These are phyloP conservation scores for Hamamelis virginiana DNA, from an alignment of 164 flowering plant genomes.

Conservation along the genomic window DNA sequence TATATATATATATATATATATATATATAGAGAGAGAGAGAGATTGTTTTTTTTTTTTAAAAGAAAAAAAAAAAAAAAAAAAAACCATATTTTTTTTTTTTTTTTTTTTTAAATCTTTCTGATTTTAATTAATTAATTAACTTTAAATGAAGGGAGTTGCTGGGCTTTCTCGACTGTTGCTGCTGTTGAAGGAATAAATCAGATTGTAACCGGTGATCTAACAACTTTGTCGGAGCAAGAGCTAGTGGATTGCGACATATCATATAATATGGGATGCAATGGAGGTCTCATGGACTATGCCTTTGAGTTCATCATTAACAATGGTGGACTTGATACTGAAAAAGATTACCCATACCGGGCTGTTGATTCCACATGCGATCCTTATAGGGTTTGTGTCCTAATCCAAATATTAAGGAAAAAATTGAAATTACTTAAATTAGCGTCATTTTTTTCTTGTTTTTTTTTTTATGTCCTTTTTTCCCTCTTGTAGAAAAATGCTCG, in stretches of 20 bases:
- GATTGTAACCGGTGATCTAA: slow-evolving; percentile 43
- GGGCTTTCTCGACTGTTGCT: slow-evolving; percentile 50
- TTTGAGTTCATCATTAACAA: slow-evolving; percentile 41
- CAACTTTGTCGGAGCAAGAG: slow-evolving; percentile 50
- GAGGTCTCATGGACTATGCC: slow-evolving; percentile 49
- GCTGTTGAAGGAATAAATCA: slow-evolving; percentile 54
- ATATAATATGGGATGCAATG: slow-evolving; percentile 44
- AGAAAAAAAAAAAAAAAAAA: too few relatives aligned
- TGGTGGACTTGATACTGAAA: slow-evolving; percentile 45
- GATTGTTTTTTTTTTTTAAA: too few relatives aligned
- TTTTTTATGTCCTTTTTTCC: background rate
- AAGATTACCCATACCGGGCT: slow-evolving; percentile 43
- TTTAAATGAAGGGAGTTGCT: slow-evolving; percentile 43
- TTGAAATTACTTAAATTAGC: background rate
- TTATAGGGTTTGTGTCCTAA: slow-evolving; percentile 21
- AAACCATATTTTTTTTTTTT: too few relatives aligned
- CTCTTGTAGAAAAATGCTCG: slow-evolving; percentile 39
- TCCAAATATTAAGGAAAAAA: background rate
- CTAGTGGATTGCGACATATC: slow-evolving; percentile 43
- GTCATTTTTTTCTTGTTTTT: background rate
- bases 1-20: too few relatives aligned
- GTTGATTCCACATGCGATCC: slow-evolving; percentile 30
- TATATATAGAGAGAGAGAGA: too few relatives aligned
- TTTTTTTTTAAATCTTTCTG: too few relatives aligned
- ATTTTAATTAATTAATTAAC: too few relatives aligned